These are phyloP conservation scores for Nissolia schottii DNA, from an alignment of 306 rosid genomes.

Conservation along the genomic window DNA sequence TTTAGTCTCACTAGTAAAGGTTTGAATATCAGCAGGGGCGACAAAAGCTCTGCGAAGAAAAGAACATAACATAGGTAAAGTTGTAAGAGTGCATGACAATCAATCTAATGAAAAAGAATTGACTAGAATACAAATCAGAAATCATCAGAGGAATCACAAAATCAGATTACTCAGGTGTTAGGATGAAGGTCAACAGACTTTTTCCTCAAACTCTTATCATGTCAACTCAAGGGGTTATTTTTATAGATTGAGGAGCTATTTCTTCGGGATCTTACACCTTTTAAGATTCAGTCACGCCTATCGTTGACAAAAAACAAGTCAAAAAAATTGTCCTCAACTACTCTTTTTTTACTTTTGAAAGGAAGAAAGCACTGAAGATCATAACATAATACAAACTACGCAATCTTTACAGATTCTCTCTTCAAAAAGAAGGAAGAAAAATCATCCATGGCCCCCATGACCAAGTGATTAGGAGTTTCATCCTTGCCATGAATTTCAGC, in stretches of 20 bases:
- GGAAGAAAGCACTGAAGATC: conserved; percentile 1
- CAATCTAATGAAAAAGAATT: conserved; percentile 14
- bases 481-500: not conserved
- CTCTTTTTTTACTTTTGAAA: not conserved
- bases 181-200: not conserved
- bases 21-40: conserved; percentile 86
- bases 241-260: not conserved
- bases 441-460: not conserved
- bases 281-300: not conserved
- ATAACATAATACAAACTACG: not conserved
- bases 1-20: conserved; percentile 70
- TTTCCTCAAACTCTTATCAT: not conserved
- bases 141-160: not conserved
- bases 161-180: not conserved
- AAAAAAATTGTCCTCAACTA: not conserved
- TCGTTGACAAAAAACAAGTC: not conserved
- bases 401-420: not conserved
- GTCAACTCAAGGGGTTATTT: not conserved
- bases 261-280: not conserved
- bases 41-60: conserved; percentile 80
- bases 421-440: not conserved
- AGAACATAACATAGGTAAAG: conserved; percentile 15
- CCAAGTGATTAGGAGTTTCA: not conserved
- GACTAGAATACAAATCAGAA: not conserved
- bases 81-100: conserved; percentile 14